phyloP scores from a whole-genome alignment of 768 basidiomycete genomes.

The Gyrodon lividus region DNA sequence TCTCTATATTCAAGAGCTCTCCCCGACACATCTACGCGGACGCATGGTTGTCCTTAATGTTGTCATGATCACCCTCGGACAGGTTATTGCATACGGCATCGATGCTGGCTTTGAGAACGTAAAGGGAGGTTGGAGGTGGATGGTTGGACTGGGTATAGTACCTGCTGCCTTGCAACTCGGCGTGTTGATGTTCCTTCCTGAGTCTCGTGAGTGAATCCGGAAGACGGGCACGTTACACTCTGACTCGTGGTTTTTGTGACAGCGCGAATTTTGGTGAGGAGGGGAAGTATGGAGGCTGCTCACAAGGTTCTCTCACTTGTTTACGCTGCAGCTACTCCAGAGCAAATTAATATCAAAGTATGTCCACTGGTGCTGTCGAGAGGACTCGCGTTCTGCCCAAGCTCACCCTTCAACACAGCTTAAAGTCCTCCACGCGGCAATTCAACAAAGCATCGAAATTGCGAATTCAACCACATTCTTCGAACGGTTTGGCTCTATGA shows the following conservation, averaged over 20 bases:
- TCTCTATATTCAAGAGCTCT: constrained; percentile 81
- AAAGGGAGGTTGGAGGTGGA: constrained; percentile 74
- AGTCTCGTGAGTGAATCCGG: constrained; percentile 59
- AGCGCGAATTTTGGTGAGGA: constrained; percentile 67
- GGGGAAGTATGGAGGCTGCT: constrained; percentile 51
- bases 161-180: constrained; percentile 65
- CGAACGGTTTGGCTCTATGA: constrained; percentile 53
- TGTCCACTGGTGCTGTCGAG: not conserved
- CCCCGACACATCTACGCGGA: constrained; percentile 71
- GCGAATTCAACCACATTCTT: constrained; percentile 59
- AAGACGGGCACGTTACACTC: not conserved
- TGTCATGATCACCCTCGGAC: constrained; percentile 78
- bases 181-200: constrained; percentile 66
- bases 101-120: constrained; percentile 63
- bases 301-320: constrained; percentile 58
- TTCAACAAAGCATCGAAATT: constrained; percentile 61
- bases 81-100: constrained; percentile 76
- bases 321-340: constrained; percentile 62
- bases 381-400: not conserved
- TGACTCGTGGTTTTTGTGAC: not conserved
- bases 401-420: constrained; percentile 36
- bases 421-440: constrained; percentile 56
- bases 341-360: constrained; percentile 68
- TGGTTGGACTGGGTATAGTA: constrained; percentile 75
- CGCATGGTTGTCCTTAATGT: constrained; percentile 82